Evolutionary conservation across 176 grass and related monocot genomes (phyloP), one percentile per base, ranked within the genome.

Genomic region (Hordeum vulgare): DNA sequence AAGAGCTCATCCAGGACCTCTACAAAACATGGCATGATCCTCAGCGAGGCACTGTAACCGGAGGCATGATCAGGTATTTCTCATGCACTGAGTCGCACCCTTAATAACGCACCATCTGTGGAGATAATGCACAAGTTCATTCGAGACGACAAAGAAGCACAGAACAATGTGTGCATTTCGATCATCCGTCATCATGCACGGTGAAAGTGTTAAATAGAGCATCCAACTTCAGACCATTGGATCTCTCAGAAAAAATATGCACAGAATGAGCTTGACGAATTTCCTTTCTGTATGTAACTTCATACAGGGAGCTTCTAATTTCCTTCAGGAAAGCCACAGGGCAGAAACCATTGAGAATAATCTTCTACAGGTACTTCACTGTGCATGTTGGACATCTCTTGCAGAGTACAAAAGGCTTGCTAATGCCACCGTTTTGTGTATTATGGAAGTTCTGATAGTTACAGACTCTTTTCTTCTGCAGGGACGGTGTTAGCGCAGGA

Each of bases 21-120:
- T 94, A 75, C 75, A 94, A 91, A 86, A 91, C 92, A 76, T 94
- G 88, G 88, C 92, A 94, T 90, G 92, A 94, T 76, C 86, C 92
- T 63, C 92, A 94, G 66, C 76, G 89, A 29, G 92, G 92, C 56
- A 86, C 83, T 68, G 92, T 94, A 58, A 89, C 88, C 3, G 92
- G 92, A 44, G 92, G 92, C 83, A 94, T 94, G 92, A 86, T 94
- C 82, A 94, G 92, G 88, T 94, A 86, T 86, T 63, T 44, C 66
- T 71, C 23, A 26, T 61, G 15, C 56, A 60, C 37, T 10, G 69
- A 27, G 44, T 27, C 68, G 27, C 39, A 47, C 40, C 66, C 21
- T 70, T 41, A 70, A 70, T 70, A 69, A 24, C 36, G 25, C 21
- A 41, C 41, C 36, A 42, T 41, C 21, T 41, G 5, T 41, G 14